Percentiles rank a stretch among this genome's conserved stretches.
Conservation (phyloP, 768 basidiomycete genomes). For the Leccinellum albellum region DNA sequence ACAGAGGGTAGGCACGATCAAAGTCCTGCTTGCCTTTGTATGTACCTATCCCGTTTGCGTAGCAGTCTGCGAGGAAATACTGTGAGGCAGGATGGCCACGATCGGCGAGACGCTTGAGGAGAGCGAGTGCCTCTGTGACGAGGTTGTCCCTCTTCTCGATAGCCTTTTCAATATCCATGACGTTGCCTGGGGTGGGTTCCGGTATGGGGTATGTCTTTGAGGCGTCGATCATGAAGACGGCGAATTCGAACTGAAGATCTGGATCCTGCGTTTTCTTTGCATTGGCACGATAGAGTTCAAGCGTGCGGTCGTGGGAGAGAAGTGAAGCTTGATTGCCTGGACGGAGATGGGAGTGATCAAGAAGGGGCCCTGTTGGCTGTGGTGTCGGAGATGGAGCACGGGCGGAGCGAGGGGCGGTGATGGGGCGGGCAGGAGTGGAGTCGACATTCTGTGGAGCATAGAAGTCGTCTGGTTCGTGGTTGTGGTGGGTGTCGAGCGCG, state of each 20-base stretch:
- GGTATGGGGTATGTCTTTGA: constrained; percentile 87
- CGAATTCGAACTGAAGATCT: constrained; percentile 96
- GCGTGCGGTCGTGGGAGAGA: constrained; percentile 91
- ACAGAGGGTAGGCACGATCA: constrained; percentile 93
- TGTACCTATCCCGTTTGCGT: constrained; percentile 96
- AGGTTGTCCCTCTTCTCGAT: constrained; percentile 83
- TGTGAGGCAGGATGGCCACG: constrained; percentile 92
- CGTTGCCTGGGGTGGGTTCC: constrained; percentile 61
- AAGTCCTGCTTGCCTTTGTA: constrained; percentile 90
- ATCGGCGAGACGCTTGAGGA: constrained; percentile 90
- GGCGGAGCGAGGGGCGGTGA: constrained; percentile 48
- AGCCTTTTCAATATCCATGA: constrained; percentile 78
- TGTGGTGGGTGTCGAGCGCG: constrained; percentile 24
- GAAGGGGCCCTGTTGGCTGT: constrained; percentile 51
- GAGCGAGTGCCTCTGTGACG: constrained; percentile 77
- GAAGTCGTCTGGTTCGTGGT: constrained; percentile 42
- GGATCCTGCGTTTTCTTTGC: constrained; percentile 99
- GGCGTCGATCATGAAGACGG: constrained; percentile 98
- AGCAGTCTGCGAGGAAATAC: constrained; percentile 98
- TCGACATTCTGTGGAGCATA: constrained; percentile 27
- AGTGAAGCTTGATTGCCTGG: constrained; percentile 92
- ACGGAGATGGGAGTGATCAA: constrained; percentile 89
- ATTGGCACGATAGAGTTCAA: constrained; percentile 95
- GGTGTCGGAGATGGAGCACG: constrained; percentile 65
- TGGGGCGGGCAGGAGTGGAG: constrained; percentile 31